Evolutionary conservation across 495 filamentous ascomycete genomes (phyloP), one percentile per base, ranked within the genome.

Genomic region (Annulohypoxylon stygium): DNA sequence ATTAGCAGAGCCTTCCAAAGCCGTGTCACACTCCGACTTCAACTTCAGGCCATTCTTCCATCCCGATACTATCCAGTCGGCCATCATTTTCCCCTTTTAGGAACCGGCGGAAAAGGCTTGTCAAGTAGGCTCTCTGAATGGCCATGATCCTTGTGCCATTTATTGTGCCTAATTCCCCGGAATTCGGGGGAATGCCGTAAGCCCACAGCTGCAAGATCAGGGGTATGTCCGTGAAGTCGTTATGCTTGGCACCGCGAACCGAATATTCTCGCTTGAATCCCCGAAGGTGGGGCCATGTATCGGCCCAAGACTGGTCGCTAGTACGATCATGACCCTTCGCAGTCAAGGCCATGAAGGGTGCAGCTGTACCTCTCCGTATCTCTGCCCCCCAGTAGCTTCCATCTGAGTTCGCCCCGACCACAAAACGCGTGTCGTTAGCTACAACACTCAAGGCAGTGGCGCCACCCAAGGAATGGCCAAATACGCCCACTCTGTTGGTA

Each of bases 391-490:
- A 83, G 53, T 86, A 59, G 0, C 67, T 43, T 0, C 87, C 86
- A 63, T 88, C 87, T 39, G 87, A 68, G 63, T 85, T 83, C 4
- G 87, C 55, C 2, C 83, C 88, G 2, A 80, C 87, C 0, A 67
- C 51, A 57, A 89, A 73, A 0, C 83, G 78, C 14, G 66, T 53
- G 30, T 88, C 85, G 8, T 73, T 59, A 9, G 78, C 63, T 69
- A 2, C 10, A 10, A 36, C 34, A 10, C 34, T 36, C 34, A 36
- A 36, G 34, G 87, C 75, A 1, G 87, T 78, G 0, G 85, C 83
- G n/a, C 88, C 88, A 20, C 88, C 87, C 8, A 88, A 75, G 0
- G 87, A 88, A 58, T 89, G 87, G 0, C 88, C 87, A 33, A 84
- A 82, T 23, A 86, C 77, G 1, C 76, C 82, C 14, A 83, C 78